These are phyloP conservation scores for Leishmania guyanensis DNA, from an alignment of 208 protist genomes.

Conservation along the genomic window DNA sequence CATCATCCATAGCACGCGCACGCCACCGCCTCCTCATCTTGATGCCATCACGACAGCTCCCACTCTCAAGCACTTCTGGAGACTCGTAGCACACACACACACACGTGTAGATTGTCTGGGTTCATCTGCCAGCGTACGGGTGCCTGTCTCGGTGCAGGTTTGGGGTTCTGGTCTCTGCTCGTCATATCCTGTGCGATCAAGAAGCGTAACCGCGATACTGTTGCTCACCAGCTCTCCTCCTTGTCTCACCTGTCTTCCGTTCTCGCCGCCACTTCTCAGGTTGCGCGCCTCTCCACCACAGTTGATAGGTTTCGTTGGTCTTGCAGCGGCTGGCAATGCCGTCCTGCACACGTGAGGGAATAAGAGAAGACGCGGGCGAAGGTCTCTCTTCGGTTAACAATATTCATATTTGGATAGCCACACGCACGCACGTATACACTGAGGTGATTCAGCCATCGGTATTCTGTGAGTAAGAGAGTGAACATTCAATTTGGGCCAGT, in stretches of 20 bases:
- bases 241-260: background rate
- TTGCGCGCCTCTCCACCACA: background rate
- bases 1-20: background rate
- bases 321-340: background rate
- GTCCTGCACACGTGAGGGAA: background rate
- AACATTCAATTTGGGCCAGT: background rate
- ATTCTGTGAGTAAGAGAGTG: background rate
- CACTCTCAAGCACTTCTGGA: background rate
- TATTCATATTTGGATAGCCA: background rate
- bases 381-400: background rate
- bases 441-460: background rate
- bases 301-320: background rate
- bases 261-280: background rate
- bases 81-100: background rate
- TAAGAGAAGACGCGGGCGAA: constrained; percentile 8
- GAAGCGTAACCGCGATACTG: background rate
- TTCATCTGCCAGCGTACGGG: background rate
- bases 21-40: background rate
- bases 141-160: background rate
- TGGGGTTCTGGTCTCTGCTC: too few species aligned
- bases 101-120: background rate
- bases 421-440: background rate
- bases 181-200: background rate
- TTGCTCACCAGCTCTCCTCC: background rate
- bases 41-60: background rate